phyloP scores from a whole-genome alignment of 768 basidiomycete species.

The Sarcodon aspratus region DNA sequence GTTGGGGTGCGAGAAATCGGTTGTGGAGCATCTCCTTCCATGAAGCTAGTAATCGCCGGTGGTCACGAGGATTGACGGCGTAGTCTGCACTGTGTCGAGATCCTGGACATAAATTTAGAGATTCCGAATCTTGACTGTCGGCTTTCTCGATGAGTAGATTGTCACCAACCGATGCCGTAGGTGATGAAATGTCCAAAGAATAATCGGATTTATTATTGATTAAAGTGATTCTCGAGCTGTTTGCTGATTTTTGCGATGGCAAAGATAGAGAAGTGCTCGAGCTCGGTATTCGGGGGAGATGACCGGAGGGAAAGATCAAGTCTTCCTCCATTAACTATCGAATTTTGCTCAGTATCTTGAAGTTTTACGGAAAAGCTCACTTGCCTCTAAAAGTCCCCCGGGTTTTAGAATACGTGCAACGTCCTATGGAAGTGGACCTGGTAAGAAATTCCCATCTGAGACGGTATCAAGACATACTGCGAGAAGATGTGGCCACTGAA shows the following conservation, averaged over 20 bases:
- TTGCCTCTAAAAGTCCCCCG: constrained; percentile 54
- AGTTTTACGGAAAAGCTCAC: neutral
- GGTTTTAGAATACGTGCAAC: constrained; percentile 53
- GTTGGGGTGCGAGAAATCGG: constrained; percentile 41
- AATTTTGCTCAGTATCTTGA: neutral
- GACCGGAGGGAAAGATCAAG: constrained; percentile 51
- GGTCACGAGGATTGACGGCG: constrained; percentile 43
- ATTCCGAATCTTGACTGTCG: neutral
- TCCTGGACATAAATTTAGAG: constrained; percentile 4
- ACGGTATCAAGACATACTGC: constrained; percentile 29
- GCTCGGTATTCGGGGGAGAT: too few relatives aligned
- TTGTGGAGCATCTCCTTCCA: constrained; percentile 59
- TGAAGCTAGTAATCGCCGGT: constrained; percentile 44
- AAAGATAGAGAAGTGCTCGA: too few relatives aligned
- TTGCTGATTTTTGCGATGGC: too few relatives aligned
- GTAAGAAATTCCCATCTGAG: neutral
- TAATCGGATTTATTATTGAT: neutral
- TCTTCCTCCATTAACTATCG: constrained; percentile 63
- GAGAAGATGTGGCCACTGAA: constrained; percentile 53
- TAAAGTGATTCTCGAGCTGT: neutral
- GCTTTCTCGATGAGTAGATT: too few relatives aligned
- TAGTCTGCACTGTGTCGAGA: neutral
- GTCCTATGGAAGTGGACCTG: constrained; percentile 32
- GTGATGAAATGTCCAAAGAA: neutral
- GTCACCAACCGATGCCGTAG: neutral